A percentile compares a stretch with the other conserved stretches of the same genome.
Evolutionary conservation across 257 asterid species (phyloP).

Genomic region (Voacanga thouarsii): DNA sequence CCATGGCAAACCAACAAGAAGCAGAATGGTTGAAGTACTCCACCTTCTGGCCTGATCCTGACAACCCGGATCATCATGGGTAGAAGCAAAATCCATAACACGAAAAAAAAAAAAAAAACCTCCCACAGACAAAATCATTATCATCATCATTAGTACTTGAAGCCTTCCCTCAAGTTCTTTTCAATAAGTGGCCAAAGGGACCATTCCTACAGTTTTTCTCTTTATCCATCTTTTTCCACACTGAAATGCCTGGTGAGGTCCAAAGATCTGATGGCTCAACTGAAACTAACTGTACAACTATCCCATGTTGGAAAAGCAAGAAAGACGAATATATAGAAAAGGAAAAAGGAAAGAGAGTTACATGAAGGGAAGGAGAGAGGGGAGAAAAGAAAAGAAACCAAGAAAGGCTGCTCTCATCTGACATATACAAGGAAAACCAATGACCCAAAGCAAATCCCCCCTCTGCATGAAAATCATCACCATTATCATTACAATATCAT

Average conservation of each 20-base stretch:
- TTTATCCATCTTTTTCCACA: slow-evolving; percentile 17
- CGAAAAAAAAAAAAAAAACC: not conserved
- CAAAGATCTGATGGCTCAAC: slow-evolving; percentile 28
- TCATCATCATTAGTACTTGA: slow-evolving; percentile 31
- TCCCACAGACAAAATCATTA: slow-evolving; percentile 32
- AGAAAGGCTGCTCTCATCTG: slow-evolving; percentile 57
- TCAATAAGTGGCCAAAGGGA: slow-evolving; percentile 31
- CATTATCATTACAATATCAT: slow-evolving; percentile 63
- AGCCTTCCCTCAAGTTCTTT: slow-evolving; percentile 34
- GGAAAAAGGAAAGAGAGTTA: slow-evolving; percentile 22
- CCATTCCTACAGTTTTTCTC: slow-evolving; percentile 21
- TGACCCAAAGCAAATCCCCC: slow-evolving; percentile 35
- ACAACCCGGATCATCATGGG: slow-evolving; percentile 94
- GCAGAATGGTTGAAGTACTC: slow-evolving; percentile 97
- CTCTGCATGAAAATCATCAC: slow-evolving; percentile 74
- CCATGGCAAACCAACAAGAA: slow-evolving; percentile 68
- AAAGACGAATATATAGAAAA: slow-evolving; percentile 23
- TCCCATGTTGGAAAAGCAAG: slow-evolving; percentile 55
- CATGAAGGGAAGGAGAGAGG: slow-evolving; percentile 3
- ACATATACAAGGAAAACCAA: slow-evolving; percentile 33
- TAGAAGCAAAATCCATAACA: slow-evolving; percentile 23
- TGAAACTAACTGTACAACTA: slow-evolving; percentile 41
- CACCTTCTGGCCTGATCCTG: slow-evolving; percentile 92
- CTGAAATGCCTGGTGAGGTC: slow-evolving; percentile 28
- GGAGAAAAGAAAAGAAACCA: slow-evolving; percentile 27